A percentile compares a stretch with the other conserved stretches of the same genome.
Evolutionary conservation across 805 yeast genomes (phyloP).

Genomic region (Starmerella ratchasimensis): DNA sequence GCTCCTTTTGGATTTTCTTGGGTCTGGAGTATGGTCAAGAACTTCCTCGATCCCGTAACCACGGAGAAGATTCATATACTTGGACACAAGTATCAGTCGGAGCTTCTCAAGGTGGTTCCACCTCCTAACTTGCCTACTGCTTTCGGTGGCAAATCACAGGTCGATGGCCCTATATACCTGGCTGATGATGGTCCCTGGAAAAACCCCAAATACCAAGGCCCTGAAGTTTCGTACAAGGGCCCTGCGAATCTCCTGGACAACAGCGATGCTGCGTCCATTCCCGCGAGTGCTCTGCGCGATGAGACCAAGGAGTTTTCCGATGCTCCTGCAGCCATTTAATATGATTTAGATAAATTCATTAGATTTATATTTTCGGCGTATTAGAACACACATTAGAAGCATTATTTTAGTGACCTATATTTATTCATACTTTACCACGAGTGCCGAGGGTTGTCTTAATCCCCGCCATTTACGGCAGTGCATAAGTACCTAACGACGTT

Average conservation of each 20-base stretch:
- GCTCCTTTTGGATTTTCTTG: conserved; percentile 97
- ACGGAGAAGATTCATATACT: conserved; percentile 86
- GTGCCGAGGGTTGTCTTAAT: no score
- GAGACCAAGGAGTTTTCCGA: not conserved
- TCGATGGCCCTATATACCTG: conserved; percentile 56
- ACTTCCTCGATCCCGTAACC: conserved; percentile 93
- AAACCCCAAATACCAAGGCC: conserved; percentile 74
- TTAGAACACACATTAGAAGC: no score
- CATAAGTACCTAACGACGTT: no score
- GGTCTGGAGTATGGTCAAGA: conserved; percentile 81
- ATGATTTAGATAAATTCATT: not conserved
- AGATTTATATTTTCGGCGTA: no score
- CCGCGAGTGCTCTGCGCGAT: not conserved
- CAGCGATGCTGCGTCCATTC: not conserved
- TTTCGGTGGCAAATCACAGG: conserved; percentile 74
- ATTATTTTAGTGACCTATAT: no score
- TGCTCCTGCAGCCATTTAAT: no score
- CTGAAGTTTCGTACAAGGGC: conserved; percentile 52
- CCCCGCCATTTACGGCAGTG: no score
- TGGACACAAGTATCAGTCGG: conserved; percentile 65
- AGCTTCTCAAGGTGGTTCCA: conserved; percentile 82
- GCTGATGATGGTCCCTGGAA: conserved; percentile 98
- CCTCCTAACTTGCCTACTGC: conserved; percentile 80
- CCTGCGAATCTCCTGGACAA: not conserved
- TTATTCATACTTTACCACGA: no score